Conservation (phyloP, 2,329 filamentous ascomycete genomes). For the Cadophora sp. region DNA sequence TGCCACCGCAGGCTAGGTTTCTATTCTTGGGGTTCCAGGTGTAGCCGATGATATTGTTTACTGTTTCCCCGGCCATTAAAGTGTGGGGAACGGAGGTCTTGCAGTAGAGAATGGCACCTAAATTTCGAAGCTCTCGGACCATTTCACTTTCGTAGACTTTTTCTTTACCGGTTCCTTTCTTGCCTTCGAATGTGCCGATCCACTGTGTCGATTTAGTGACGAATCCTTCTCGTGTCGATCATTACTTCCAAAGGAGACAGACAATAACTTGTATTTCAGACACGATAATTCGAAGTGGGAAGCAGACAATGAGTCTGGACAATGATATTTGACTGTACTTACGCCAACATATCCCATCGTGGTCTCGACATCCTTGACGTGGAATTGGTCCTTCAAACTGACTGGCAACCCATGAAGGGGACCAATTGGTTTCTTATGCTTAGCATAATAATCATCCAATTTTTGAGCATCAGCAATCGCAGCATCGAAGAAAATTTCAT, state of each 20-base stretch:
- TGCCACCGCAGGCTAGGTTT: constrained; percentile 40
- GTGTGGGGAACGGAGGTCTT: constrained; percentile 51
- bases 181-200: constrained; percentile 65
- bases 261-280: no score
- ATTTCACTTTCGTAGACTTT: constrained; percentile 57
- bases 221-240: not conserved
- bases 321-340: constrained; percentile 17
- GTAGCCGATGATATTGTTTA: constrained; percentile 52
- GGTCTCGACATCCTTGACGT: constrained; percentile 43
- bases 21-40: constrained; percentile 45
- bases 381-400: constrained; percentile 49
- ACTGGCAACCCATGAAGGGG: constrained; percentile 51
- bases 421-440: constrained; percentile 46
- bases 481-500: constrained; percentile 61
- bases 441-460: constrained; percentile 56
- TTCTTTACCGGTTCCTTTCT: constrained; percentile 56
- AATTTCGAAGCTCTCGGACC: constrained; percentile 47
- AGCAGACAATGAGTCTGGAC: no score
- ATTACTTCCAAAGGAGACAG: no score
- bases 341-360: constrained; percentile 67
- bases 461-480: constrained; percentile 57
- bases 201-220: constrained; percentile 45
- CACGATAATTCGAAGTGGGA: no score
- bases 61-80: constrained; percentile 50
- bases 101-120: constrained; percentile 50